Evolutionary conservation across 2,329 filamentous ascomycete genomes (phyloP).

Genomic region (Fusarium begoniae): DNA sequence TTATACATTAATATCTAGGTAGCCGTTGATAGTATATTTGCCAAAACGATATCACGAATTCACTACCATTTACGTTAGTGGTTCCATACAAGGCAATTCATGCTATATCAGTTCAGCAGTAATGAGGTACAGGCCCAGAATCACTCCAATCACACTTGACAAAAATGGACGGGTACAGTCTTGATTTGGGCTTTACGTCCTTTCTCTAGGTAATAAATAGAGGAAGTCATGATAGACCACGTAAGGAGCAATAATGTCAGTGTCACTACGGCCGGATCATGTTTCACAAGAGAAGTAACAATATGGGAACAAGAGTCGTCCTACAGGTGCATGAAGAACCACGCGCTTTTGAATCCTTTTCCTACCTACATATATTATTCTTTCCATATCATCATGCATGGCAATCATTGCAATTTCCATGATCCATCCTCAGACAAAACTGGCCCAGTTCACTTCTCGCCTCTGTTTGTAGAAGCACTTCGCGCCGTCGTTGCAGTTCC

Average conservation of each 20-base stretch:
- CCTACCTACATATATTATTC: conserved; percentile 1
- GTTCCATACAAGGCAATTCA: background rate
- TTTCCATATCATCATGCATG: conserved; percentile 5
- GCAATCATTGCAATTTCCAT: background rate
- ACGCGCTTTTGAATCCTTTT: conserved; percentile 2
- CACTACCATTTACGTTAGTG: background rate
- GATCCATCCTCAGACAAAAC: conserved; percentile 6
- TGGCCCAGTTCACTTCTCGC: conserved; percentile 25
- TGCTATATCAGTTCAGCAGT: background rate
- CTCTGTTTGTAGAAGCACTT: conserved; percentile 38
- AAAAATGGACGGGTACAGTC: background rate
- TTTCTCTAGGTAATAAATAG: background rate
- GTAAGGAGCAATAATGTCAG: background rate
- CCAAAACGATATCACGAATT: background rate
- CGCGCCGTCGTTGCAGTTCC: conserved; percentile 36
- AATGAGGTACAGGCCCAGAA: background rate
- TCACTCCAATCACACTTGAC: background rate
- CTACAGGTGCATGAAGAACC: background rate
- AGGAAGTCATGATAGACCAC: background rate
- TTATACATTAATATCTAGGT: background rate
- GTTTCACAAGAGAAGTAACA: background rate
- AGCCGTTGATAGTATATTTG: background rate
- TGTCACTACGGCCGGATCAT: background rate
- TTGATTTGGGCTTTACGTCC: background rate
- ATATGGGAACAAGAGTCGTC: background rate